A percentile compares a stretch with the other conserved stretches of the same genome.
These are phyloP conservation scores for Oldenlandia corymbosa DNA, from an alignment of 257 asterid species.

Conservation along the genomic window DNA sequence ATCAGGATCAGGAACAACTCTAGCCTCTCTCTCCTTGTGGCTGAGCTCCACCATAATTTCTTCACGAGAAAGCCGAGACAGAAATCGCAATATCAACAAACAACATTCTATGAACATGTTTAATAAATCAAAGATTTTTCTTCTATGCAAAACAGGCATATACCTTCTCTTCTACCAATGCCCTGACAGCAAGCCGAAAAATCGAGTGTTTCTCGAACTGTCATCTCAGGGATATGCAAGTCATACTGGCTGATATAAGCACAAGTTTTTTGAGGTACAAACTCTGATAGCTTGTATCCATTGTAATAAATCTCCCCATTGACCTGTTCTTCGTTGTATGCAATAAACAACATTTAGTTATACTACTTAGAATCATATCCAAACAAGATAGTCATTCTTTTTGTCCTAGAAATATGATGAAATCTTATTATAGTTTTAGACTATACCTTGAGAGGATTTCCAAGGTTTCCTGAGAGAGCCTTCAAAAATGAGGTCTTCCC, in stretches of 20 bases:
- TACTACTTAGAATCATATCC: not conserved
- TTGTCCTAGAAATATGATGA: too few relatives aligned
- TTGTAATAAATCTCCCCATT: conserved; percentile 30
- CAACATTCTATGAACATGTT: not conserved
- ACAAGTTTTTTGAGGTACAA: conserved; percentile 32
- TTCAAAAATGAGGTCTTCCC: conserved; percentile 36
- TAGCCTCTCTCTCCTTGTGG: conserved; percentile 63
- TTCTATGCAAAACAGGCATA: not conserved
- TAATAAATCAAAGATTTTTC: not conserved
- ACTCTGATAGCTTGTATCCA: conserved; percentile 24
- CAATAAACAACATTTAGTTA: too few relatives aligned
- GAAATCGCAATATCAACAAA: not conserved
- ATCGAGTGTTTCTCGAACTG: conserved; percentile 37
- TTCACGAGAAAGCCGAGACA: conserved; percentile 13
- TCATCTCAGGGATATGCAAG: conserved; percentile 30
- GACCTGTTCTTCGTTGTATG: too few relatives aligned
- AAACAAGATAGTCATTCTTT: not conserved
- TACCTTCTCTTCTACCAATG: conserved; percentile 27
- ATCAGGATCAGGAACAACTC: conserved; percentile 72
- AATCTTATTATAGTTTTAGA: too few relatives aligned
- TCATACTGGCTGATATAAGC: conserved; percentile 31
- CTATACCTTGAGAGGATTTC: conserved; percentile 31
- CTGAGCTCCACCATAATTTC: conserved; percentile 76
- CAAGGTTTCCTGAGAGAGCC: conserved; percentile 34
- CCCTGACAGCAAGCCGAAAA: conserved; percentile 35